Evolutionary conservation across 148 eudicot species (phyloP), one percentile per base, ranked within the genome.

Genomic region (Pouteria glomerata): DNA sequence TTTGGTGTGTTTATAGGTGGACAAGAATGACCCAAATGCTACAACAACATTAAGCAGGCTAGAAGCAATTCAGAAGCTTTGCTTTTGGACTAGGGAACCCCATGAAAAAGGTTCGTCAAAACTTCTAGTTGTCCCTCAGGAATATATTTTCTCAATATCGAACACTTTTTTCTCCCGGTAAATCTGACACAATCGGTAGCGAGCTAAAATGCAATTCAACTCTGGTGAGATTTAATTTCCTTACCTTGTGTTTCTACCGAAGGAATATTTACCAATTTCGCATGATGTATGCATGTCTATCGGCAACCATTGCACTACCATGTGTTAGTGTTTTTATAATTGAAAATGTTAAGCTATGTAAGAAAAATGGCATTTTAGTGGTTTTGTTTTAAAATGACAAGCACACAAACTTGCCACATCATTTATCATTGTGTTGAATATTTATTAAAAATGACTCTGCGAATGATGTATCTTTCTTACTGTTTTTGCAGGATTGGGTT

Each of bases 11-110:
- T 59, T 57, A 12, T 75, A 90, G 96, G 80, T 90, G 47, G 85
- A 88, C 68, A 81, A 75, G 70, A 82, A 42, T 63, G 92, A 88
- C 77, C 90, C 96, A 44, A 90, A 88, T 78, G 90, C 93, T 27
- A 53, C 50, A 53, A 86, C 76, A 79, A 86, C 93, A 3, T 67
- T 82, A 37, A 81, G 71, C 70, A 80, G 89, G 72, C 80, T 88
- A 24, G 93, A 90, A 71, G 77, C 81, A 33, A 74, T 85, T 79
- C 80, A 85, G 82, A 90, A 82, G 64, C 42, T 73, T 52, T 90
- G 96, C 80, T 81, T n/a, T n/a, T 75, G 82, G 85, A 86, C 45
- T 90, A 93, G 0, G 90, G 90, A 69, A 80, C 90, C 48, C 73
- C 86, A 55, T 66, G 51, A 74, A 76, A 82, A 63, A 86, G 96